These are phyloP conservation scores for Mycena belliarum DNA, from an alignment of 768 basidiomycete species.

Conservation along the genomic window DNA sequence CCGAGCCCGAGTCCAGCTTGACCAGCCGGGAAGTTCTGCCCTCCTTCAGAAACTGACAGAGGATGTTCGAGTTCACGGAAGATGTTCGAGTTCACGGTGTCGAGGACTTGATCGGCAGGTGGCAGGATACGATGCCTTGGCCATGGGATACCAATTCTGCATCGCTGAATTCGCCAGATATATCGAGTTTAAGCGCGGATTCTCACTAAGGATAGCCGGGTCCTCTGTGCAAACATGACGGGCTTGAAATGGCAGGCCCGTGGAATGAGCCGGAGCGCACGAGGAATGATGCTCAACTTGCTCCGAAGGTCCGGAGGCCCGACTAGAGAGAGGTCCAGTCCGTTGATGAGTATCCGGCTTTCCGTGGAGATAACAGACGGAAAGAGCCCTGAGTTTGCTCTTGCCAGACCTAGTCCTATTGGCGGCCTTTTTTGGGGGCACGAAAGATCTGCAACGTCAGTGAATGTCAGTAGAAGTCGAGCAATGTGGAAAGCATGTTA, in stretches of 20 bases:
- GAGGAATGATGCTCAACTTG: conserved; percentile 72
- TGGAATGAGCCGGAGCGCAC: conserved; percentile 37
- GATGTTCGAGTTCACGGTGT: conserved; percentile 66
- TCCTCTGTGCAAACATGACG: conserved; percentile 58
- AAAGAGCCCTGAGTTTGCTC: conserved; percentile 81
- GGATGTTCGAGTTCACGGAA: conserved; percentile 81
- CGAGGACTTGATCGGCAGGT: conserved; percentile 39
- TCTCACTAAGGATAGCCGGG: conserved; percentile 85
- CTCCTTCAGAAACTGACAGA: conserved; percentile 74
- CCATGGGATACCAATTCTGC: conserved; percentile 61
- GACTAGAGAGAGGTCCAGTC: conserved; percentile 63
- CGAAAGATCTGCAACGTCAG: too few species aligned
- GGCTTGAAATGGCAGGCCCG: not conserved
- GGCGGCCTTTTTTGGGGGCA: not conserved
- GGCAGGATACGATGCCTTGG: not conserved
- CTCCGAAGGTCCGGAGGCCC: conserved; percentile 70
- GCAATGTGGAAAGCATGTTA: conserved; percentile 67
- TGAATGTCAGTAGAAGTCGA: too few species aligned
- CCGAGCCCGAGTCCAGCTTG: conserved; percentile 28
- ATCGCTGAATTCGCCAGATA: conserved; percentile 85
- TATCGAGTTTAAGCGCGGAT: conserved; percentile 79
- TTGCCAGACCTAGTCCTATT: conserved; percentile 70
- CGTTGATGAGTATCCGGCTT: conserved; percentile 63
- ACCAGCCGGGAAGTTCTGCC: conserved; percentile 89
- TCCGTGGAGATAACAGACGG: conserved; percentile 76